Evolutionary conservation across 2,329 filamentous ascomycete species (phyloP).

Genomic region (Talaromyces sp.): DNA sequence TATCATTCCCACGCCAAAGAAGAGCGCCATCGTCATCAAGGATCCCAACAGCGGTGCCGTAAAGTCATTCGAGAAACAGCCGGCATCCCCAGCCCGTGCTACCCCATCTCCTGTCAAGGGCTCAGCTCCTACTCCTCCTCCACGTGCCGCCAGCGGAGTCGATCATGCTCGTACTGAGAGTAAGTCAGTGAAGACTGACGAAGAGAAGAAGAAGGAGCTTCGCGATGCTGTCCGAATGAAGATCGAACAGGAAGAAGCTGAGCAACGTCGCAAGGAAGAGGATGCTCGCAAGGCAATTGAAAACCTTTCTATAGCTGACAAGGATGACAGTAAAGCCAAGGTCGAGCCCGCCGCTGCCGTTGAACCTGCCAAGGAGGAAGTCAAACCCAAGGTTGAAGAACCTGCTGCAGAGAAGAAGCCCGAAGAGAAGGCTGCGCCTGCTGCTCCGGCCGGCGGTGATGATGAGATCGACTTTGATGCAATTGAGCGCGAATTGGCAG

Average conservation of each 20-base stretch:
- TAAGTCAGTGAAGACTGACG: conserved; percentile 63
- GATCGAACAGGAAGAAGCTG: conserved; percentile 55
- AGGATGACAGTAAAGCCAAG: conserved; percentile 25
- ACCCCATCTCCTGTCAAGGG: conserved; percentile 54
- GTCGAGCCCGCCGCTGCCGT: background rate
- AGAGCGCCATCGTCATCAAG: conserved; percentile 76
- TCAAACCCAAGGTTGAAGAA: conserved; percentile 20
- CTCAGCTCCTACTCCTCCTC: conserved; percentile 72
- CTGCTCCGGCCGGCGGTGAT: conserved; percentile 23
- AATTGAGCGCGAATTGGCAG: conserved; percentile 44
- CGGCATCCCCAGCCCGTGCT: conserved; percentile 54
- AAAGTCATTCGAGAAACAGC: conserved; percentile 63
- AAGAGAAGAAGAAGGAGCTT: conserved; percentile 78
- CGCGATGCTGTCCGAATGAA: conserved; percentile 48
- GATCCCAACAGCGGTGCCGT: conserved; percentile 73
- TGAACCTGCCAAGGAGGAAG: conserved; percentile 16
- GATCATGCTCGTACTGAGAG: conserved; percentile 61
- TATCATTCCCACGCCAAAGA: conserved; percentile 60
- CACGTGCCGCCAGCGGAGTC: conserved; percentile 59
- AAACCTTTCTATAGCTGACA: conserved; percentile 28
- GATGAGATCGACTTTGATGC: conserved; percentile 45
- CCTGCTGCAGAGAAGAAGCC: conserved; percentile 20
- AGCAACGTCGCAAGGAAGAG: conserved; percentile 46
- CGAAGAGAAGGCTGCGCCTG: conserved; percentile 24
- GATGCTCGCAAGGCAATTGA: conserved; percentile 36